A percentile compares a stretch with the other conserved stretches of the same genome.
Evolutionary conservation across 176 grass and related monocot species (phyloP).

Genomic region (Triticum urartu): DNA sequence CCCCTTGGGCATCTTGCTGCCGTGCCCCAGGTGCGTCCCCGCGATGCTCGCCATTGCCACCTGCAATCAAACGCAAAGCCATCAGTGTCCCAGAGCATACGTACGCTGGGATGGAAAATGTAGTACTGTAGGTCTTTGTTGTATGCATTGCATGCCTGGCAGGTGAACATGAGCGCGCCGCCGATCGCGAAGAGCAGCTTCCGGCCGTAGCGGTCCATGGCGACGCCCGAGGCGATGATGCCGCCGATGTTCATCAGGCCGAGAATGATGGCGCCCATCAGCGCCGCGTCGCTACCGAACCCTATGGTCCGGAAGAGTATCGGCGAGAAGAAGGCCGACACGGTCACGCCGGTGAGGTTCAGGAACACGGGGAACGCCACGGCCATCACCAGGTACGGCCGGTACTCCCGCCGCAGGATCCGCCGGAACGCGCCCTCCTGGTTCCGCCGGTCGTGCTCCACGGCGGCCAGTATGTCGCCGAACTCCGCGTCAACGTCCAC

Average conservation of each 20-base stretch:
- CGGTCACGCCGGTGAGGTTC: constrained; percentile 68
- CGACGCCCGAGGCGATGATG: constrained; percentile 51
- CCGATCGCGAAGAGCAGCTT: constrained; percentile 66
- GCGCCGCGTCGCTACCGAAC: constrained; percentile 63
- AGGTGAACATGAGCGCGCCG: constrained; percentile 69
- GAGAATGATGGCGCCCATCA: constrained; percentile 71
- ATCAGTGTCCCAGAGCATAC: too few relatives aligned
- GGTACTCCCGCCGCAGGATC: constrained; percentile 55
- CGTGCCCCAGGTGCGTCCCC: constrained; percentile 43
- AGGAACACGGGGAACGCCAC: constrained; percentile 78
- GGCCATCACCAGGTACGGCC: constrained; percentile 76
- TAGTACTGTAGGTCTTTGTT: background rate
- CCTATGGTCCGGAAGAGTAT: constrained; percentile 73
- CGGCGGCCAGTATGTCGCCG: constrained; percentile 42
- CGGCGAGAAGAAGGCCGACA: constrained; percentile 82
- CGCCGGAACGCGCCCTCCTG: constrained; percentile 61
- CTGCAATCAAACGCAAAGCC: background rate
- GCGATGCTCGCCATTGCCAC: constrained; percentile 69
- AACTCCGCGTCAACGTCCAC: constrained; percentile 76
- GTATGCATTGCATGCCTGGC: constrained; percentile 38
- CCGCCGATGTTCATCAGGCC: constrained; percentile 65
- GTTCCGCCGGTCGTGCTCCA: constrained; percentile 35
- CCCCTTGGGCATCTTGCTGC: constrained; percentile 46
- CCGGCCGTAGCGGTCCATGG: constrained; percentile 75
- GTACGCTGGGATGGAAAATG: too few relatives aligned